Percentiles rank a stretch among this genome's conserved stretches.
Evolutionary conservation across 352 stramenopile species (phyloP).

Genomic region (Pythium aphanidermatum): DNA sequence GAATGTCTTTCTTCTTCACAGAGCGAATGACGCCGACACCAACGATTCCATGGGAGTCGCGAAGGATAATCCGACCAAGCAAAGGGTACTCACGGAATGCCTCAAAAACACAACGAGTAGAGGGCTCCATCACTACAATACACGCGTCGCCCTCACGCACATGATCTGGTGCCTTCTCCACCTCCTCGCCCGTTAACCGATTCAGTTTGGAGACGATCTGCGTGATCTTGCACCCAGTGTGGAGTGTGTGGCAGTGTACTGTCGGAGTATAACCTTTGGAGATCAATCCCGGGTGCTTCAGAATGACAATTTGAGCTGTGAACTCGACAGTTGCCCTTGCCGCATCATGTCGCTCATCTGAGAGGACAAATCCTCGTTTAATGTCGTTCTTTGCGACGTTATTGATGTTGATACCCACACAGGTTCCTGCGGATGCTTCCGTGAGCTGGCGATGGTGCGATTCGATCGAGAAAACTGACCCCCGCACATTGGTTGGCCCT

Average conservation of each 20-base stretch:
- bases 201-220: constrained; percentile 97
- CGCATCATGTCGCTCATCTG: constrained; percentile 91
- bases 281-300: constrained; percentile 95
- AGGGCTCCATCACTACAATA: constrained; percentile 93
- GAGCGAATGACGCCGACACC: constrained; percentile 93
- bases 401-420: constrained; percentile 98
- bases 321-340: constrained; percentile 84
- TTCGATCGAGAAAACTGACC: constrained; percentile 95
- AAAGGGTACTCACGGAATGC: constrained; percentile 95
- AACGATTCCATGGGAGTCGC: constrained; percentile 92
- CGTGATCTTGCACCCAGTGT: constrained; percentile 95
- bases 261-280: constrained; percentile 92
- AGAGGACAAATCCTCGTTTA: constrained; percentile 91
- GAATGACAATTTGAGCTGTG: constrained; percentile 94
- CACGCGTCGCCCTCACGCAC: constrained; percentile 95
- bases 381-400: constrained; percentile 94
- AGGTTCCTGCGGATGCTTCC: constrained; percentile 92
- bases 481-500: constrained; percentile 85
- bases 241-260: constrained; percentile 96
- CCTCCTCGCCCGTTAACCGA: constrained; percentile 91
- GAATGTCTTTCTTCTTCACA: constrained; percentile 69
- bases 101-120: constrained; percentile 95
- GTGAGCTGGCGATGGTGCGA: constrained; percentile 93
- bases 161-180: constrained; percentile 93
- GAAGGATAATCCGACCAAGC: constrained; percentile 91